Base-by-base conservation (phyloP, 495 filamentous ascomycete genomes). In the Podospora didyma region DNA sequence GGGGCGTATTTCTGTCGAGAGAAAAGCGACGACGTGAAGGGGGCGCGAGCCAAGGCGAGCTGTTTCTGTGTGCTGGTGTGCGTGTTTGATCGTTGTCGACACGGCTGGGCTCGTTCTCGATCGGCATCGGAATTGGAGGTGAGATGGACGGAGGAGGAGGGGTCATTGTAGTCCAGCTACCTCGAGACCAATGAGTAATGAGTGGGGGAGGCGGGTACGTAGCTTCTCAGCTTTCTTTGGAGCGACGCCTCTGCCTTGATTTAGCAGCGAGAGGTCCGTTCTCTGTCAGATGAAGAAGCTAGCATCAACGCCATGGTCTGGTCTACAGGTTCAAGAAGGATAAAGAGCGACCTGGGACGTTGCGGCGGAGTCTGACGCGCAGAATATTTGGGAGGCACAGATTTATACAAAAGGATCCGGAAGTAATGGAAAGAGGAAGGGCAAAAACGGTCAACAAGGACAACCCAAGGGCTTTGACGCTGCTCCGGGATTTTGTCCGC, bases 1-100 rank as follows among this genome's bases (percentile, higher is more conserved):
- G 48, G 45, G 28, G 58, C 21, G 54, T 47, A 37, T 61, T 64
- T 46, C 58, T 48, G 31, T 53, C 39, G 39, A 42, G 39, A 42
- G 39, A 42, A 14, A 42, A 42, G 6, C 39, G 39, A 0, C 34
- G 9, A 16, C n/a, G 12, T 16, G 39, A 16, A 16, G 12, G 14
- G 39, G 12, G 39, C 10, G n/a, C 14, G n/a, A 16, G n/a, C 14
- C 39, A 17, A 16, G 14, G n/a, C 14, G 14, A 17, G 39, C 39
- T 14, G n/a, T 42, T 14, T 7, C 39, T 42, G 39, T 17, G 39
- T 17, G 39, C 34, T 37, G 34, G 12, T 42, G n/a, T 42, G 12
- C 14, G 39, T 10, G 39, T 42, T 42, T 16, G n/a, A 16, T 42
- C 14, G 39, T 5, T 12, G 39, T 42, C 39, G 39, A 17, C 39